Evolutionary conservation across 768 basidiomycete species (phyloP), one percentile per base, ranked within the genome.

Genomic region (Hemileccinum impolitum): DNA sequence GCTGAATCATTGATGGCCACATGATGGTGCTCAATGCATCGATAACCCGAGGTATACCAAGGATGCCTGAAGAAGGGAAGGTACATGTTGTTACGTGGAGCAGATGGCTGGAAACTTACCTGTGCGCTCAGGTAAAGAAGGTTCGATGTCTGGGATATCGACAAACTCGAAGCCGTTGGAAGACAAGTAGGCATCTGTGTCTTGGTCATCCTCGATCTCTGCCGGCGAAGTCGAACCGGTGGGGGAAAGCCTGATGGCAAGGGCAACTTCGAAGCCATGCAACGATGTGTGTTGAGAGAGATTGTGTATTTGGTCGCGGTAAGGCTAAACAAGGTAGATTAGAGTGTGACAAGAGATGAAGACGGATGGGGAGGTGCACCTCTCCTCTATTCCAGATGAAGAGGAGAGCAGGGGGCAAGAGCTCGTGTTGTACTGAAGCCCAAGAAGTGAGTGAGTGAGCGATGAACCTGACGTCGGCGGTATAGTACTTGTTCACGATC

Each of bases 11-110:
- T 0, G 85, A 85, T 4, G 90, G 85, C 90, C 90, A 93, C 84
- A 92, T 90, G 58, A 93, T 81, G 1, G 90, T 90, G 64, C 87
- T 85, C 38, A 93, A 70, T 11, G 90, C 87, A 60, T 90, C 88
- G 17, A 88, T 57, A 8, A 90, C 81, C 21, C 90, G 81, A 26
- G 80, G 77, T 30, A 90, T 75, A 12, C 78, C 78, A 14, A 62
- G 77, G 44, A 80, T 73, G 15, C 70, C 82, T 81, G 40, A 31
- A 43, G 25, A 45, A 6, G 7, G 11, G 42, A 12, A 39, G 26
- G 14, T 54, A 47, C 54, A 45, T 25, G 13, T 30, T 26, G 23
- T 3, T 8, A 10, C 11, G 34, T 6, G 17, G 43, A 3, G 11
- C 25, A 18, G 34, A 35, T 23, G 40, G 12, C 1, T 17, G 30